Base-by-base conservation (phyloP, 345 rosid species). In the Salix dunnii region DNA sequence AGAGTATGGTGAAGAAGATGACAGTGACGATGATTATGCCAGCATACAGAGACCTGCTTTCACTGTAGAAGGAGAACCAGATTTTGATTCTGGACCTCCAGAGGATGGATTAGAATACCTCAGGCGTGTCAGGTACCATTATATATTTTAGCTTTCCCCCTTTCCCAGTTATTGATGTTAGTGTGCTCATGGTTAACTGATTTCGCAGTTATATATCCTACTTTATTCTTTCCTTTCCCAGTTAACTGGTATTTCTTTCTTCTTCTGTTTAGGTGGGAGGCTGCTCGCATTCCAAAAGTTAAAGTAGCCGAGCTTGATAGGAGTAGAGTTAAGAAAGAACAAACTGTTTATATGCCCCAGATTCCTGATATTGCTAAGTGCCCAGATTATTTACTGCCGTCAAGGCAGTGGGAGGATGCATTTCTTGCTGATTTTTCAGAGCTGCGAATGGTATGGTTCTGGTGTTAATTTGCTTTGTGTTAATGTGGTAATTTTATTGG, bases 41-140 rank as follows among this genome's bases (percentile, higher is more conserved):
- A 93, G 90, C 87, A 92, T 96, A 82, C 92, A 90, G 77, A 86
- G 79, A 74, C 99, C 98, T 46, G 97, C 98, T 42, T 92, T 96
- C 82, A 68, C 62, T 42, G 93, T 96, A 16, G 84, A 93, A 77
- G 97, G 97, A 82, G 92, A 93, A 71, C 99, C 99, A 40, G 84
- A 93, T 86, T 96, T 96, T 65, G 86, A 88, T 72, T 84, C 97
- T 74, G 97, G 99, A 76, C 93, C 92, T 68, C 96, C 96, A 71
- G 94, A 92, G 87, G 98, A 96, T 86, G 99, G 98, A 74, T 77
- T 91, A 55, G 98, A 92, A 80, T 96, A 85, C 80, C 86, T 92
- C 67, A 85, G 98, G 85, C 93, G 95, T 83, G 99, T 92, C 85
- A 92, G 98, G 97, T 96, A 84, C 62, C 12, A 3, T 49, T 77